These are phyloP conservation scores for Aquilaria yunnanensis DNA, from an alignment of 345 rosid genomes.

Conservation along the genomic window DNA sequence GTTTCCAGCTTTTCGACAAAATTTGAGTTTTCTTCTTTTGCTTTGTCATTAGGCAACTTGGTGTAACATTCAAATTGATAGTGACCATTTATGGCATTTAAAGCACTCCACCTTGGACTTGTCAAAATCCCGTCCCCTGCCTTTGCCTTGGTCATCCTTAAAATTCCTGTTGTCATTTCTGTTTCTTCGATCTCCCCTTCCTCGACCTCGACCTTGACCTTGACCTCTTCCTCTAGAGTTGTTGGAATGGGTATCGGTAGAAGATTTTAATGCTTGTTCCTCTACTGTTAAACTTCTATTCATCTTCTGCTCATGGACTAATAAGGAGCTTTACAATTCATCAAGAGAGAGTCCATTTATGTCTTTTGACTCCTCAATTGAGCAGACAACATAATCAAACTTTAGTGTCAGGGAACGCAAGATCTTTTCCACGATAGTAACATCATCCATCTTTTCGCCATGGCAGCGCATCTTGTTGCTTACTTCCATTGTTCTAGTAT, in stretches of 20 bases:
- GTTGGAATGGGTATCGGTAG: no score
- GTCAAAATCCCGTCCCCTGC: conserved; percentile 5
- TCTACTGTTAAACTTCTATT: background rate
- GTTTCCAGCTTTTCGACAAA: background rate
- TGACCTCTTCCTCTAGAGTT: background rate
- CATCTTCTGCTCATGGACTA: conserved; percentile 6
- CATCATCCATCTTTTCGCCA: conserved; percentile 7
- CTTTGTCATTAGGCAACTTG: conserved; percentile 1
- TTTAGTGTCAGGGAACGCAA: conserved; percentile 1
- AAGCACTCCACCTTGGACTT: conserved; percentile 6
- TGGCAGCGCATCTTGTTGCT: conserved; percentile 2
- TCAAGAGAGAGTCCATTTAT: conserved; percentile 1
- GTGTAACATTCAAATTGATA: conserved; percentile 2
- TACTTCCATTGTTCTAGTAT: background rate
- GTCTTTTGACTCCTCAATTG: conserved; percentile 1
- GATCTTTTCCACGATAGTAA: conserved; percentile 6
- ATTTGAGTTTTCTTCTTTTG: background rate
- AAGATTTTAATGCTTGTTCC: conserved; percentile 8
- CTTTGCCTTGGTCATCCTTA: conserved; percentile 6
- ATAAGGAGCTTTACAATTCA: conserved; percentile 4
- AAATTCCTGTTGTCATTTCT: background rate
- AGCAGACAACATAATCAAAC: conserved; percentile 9
- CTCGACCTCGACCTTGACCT: background rate
- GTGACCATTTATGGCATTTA: background rate
- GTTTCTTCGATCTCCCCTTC: background rate